These are phyloP conservation scores for Dissophora globulifera DNA, from an alignment of 192 early-diverging fungal genomes.

Conservation along the genomic window DNA sequence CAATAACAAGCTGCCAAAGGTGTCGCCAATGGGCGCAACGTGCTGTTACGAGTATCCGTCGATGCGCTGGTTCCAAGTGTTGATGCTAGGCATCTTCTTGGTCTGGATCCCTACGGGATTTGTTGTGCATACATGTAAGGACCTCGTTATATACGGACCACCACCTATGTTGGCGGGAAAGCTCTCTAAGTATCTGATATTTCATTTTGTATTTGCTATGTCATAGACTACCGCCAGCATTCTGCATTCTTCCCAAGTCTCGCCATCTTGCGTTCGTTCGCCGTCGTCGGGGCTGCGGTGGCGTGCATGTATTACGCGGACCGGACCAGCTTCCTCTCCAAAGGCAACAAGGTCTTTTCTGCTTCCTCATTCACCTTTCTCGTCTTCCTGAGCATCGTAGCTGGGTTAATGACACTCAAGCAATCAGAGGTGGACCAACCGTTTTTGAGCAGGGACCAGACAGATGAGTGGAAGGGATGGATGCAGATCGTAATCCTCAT, in stretches of 20 bases:
- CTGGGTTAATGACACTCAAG: slow-evolving; percentile 59
- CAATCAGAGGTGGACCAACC: slow-evolving; percentile 52
- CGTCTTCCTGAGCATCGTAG: slow-evolving; percentile 44
- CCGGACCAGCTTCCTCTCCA: slow-evolving; percentile 74
- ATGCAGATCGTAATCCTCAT: slow-evolving; percentile 80
- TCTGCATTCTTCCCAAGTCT: slow-evolving; percentile 48
- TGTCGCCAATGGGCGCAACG: slow-evolving; percentile 61
- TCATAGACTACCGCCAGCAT: slow-evolving; percentile 22
- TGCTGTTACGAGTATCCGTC: slow-evolving; percentile 69
- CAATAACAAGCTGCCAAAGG: slow-evolving; percentile 59
- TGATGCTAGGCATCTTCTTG: slow-evolving; percentile 54
- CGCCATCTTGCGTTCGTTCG: slow-evolving; percentile 56
- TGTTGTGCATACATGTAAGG: slow-evolving; percentile 25
- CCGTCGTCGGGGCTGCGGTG: slow-evolving; percentile 64
- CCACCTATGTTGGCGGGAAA: background rate
- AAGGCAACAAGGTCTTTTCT: slow-evolving; percentile 71
- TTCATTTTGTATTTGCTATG: background rate
- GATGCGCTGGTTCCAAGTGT: slow-evolving; percentile 55
- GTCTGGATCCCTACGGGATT: slow-evolving; percentile 53
- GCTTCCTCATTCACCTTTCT: slow-evolving; percentile 59
- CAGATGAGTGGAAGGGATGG: slow-evolving; percentile 91
- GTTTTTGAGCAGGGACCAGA: slow-evolving; percentile 81
- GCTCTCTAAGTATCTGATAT: background rate
- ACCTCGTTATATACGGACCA: too few relatives aligned
- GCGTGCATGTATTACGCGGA: slow-evolving; percentile 73